Conservation (phyloP, 2,329 filamentous ascomycete species). For the Nectriaceae sp. region DNA sequence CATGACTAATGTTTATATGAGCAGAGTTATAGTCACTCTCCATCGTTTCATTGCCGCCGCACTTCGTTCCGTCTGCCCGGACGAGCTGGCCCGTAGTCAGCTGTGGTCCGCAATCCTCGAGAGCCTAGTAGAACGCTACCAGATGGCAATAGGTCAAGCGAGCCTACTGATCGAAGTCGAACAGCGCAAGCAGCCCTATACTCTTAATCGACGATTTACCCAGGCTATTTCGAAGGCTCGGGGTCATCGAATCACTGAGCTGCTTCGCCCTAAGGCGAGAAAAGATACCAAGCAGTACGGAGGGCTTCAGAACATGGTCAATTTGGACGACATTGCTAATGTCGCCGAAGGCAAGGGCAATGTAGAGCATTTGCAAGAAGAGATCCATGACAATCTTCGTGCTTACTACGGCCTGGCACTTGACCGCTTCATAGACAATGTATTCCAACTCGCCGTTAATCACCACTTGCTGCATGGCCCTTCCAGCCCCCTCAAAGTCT, state of each 20-base stretch:
- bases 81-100: too few species aligned
- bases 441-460: constrained; percentile 34
- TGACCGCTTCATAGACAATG: constrained; percentile 37
- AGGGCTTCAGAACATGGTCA: constrained; percentile 5
- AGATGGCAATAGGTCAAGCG: too few species aligned
- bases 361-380: constrained; percentile 21
- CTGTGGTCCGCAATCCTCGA: too few species aligned
- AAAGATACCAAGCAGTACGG: constrained; percentile 6
- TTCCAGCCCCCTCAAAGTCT: constrained; percentile 28
- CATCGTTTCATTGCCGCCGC: constrained; percentile 29
- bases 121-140: too few species aligned
- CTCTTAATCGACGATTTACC: constrained; percentile 29
- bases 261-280: constrained; percentile 10
- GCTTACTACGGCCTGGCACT: constrained; percentile 36
- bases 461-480: constrained; percentile 28
- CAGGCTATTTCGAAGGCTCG: constrained; percentile 12
- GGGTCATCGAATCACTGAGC: constrained; percentile 8
- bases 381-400: constrained; percentile 33
- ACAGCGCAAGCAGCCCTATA: constrained; percentile 30
- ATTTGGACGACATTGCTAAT: constrained; percentile 14
- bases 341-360: constrained; percentile 16
- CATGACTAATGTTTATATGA: constrained; percentile 29
- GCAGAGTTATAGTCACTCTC: constrained; percentile 27
- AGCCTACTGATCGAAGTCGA: too few species aligned
- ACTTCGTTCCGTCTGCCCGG: constrained; percentile 15